A percentile compares a stretch with the other conserved stretches of the same genome.
phyloP scores from a whole-genome alignment of 2,329 filamentous ascomycete species.

The Diaporthe sp. region DNA sequence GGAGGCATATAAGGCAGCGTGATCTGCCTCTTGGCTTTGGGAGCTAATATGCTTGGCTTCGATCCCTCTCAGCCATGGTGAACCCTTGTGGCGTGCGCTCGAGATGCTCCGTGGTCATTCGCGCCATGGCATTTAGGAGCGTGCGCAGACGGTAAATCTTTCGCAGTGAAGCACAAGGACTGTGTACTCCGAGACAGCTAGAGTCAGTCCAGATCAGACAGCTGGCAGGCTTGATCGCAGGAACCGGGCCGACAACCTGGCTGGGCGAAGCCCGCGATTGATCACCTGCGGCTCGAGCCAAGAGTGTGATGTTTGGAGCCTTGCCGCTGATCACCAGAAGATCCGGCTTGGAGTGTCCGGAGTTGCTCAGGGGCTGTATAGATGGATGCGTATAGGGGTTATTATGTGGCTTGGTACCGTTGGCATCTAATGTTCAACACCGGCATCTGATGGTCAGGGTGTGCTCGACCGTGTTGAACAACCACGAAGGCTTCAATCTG shows the following conservation, averaged over 20 bases:
- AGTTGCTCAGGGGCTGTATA: neutral
- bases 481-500: conserved; percentile 4
- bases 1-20: conserved; percentile 17
- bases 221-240: too few relatives aligned
- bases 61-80: neutral
- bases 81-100: conserved; percentile 14
- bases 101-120: neutral
- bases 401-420: conserved; percentile 12
- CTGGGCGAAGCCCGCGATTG: conserved; percentile 7
- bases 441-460: neutral
- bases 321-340: conserved; percentile 19
- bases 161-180: neutral
- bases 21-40: conserved; percentile 11
- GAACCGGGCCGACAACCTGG: neutral
- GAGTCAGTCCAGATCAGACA: neutral
- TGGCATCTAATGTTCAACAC: conserved; percentile 29
- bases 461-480: neutral
- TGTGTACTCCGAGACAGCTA: neutral
- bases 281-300: conserved; percentile 27
- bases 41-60: conserved; percentile 9
- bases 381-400: neutral
- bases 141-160: neutral
- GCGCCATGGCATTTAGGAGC: neutral
- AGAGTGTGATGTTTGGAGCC: conserved; percentile 18
- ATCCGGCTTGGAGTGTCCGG: conserved; percentile 22